Evolutionary conservation across 805 yeast species (phyloP), one percentile per base, ranked within the genome.

Genomic region (Ogataea corticis): DNA sequence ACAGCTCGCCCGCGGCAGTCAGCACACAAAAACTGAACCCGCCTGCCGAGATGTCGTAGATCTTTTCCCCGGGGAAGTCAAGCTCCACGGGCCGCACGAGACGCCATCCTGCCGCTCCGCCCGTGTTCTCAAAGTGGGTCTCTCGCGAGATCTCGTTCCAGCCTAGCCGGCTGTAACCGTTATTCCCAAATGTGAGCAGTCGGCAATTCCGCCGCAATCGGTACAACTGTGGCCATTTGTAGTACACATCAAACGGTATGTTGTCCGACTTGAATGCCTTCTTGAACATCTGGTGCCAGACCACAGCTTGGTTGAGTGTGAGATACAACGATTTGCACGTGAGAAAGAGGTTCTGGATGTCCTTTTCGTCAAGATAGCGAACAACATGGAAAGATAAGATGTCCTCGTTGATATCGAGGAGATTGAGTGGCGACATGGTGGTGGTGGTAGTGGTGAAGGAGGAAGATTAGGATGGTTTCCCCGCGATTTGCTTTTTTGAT

Each of bases 11-110:
- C 1, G 71, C 61, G 23, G 71, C 69, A 0, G 85, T 75, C 29
- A 85, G 64, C 2, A 85, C 66, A 41, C 80, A 80, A 49, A 82
- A 79, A 3, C 82, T 75, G 56, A 73, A 84, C 1, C 92, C 92
- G 25, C 85, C 85, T 7, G 82, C 80, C 18, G 77, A 68, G 1
- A 84, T 66, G 51, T 79, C 83, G 0, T 72, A 57, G 1, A 77
- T 59, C 2, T 65, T 51, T 18, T 58, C 50, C 3, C 65, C 57
- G 4, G 67, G 61, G 35, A 79, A 63, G 2, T 65, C 62, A 2
- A 56, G 41, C 15, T 41, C 46, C 5, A 48, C 37, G 1, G 55
- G 52, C 27, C 38, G 41, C 6, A 44, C 13, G 28, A 56, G 32
- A 33, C 58, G 34, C 33, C 48, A 43, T 33, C 25, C 34, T 4